Base-by-base conservation (phyloP, 306 rosid species). In the Cercis canadensis region DNA sequence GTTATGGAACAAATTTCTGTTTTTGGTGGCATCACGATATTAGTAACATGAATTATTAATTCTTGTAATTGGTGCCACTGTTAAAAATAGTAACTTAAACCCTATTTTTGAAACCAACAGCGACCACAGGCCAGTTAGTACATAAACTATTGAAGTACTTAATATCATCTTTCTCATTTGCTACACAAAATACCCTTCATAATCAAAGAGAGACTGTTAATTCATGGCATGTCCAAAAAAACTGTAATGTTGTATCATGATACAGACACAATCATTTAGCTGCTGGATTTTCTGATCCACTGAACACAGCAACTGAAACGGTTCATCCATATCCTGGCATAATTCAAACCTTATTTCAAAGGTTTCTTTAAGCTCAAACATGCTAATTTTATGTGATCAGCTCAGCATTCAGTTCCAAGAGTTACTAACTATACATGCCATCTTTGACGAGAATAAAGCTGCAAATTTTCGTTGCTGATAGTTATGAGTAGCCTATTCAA, bases 361-460 rank as follows among this genome's bases (percentile, higher is more conserved):
- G n/a, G 14, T 58, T 40, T 46, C 53, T 65, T 5, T 33, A 72
- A 57, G 34, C 44, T 57, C 34, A 44, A 34, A 34, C 54, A 45
- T 17, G 36, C 31, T 33, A 61, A 74, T 62, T 67, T 68, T 13
- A 73, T 53, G 51, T 37, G 47, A 58, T 41, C 74, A 57, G 52
- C 19, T 57, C 51, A 61, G 19, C 17, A n/a, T 32, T 46, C 52
- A 63, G 58, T 36, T n/a, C 24, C 56, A 65, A 71, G 6, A 33
- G 3, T 24, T 24, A 24, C 34, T 19, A 31, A 24, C 49, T 40
- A 45, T 52, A 43, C 36, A 44, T 67, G 32, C 70, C 57, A 17
- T 79, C 43, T 69, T 61, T 19, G 56, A 44, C 10, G 4, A 44
- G 56, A 66, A 29, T 49, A 11, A 24, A 9, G 8, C 13, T 6